These are phyloP conservation scores for Aureobasidium sp. DNA, from an alignment of 2,329 filamentous ascomycete genomes.

Conservation along the genomic window DNA sequence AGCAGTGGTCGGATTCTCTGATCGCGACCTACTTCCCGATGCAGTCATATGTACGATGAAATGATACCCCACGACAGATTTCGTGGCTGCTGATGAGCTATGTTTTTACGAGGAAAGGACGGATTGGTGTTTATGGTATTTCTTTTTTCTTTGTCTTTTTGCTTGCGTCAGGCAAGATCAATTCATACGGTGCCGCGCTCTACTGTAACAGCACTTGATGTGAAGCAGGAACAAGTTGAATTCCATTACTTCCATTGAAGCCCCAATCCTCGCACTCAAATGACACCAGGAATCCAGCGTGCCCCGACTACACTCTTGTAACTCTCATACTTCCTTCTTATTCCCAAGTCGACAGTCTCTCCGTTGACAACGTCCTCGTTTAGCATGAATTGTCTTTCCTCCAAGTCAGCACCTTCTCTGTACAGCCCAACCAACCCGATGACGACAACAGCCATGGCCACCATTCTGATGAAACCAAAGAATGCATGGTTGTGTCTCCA, in stretches of 20 bases:
- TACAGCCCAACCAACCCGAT: constrained; percentile 10
- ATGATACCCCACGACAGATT: constrained; percentile 11
- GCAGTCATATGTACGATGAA: neutral
- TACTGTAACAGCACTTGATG: neutral
- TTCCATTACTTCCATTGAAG: neutral
- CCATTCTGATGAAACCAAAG: neutral
- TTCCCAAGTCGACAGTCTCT: neutral
- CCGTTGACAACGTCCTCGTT: neutral
- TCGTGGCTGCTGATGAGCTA: neutral
- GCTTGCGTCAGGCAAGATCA: neutral
- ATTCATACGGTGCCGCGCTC: no score
- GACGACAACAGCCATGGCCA: neutral
- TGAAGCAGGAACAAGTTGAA: neutral
- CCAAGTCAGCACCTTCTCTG: constrained; percentile 4
- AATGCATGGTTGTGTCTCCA: neutral
- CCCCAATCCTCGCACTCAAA: neutral
- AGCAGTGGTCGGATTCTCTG: constrained; percentile 17
- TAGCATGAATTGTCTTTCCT: constrained; percentile 11
- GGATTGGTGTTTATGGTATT: neutral
- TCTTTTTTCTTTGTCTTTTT: neutral
- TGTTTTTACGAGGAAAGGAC: neutral
- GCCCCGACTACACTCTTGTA: constrained; percentile 11
- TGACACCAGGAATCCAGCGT: constrained; percentile 10
- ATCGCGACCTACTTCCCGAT: neutral
- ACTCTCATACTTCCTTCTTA: constrained; percentile 10